Evolutionary conservation across 192 early-diverging fungal species (phyloP), one percentile per base, ranked within the genome.

Genomic region (Linnemannia exigua): DNA sequence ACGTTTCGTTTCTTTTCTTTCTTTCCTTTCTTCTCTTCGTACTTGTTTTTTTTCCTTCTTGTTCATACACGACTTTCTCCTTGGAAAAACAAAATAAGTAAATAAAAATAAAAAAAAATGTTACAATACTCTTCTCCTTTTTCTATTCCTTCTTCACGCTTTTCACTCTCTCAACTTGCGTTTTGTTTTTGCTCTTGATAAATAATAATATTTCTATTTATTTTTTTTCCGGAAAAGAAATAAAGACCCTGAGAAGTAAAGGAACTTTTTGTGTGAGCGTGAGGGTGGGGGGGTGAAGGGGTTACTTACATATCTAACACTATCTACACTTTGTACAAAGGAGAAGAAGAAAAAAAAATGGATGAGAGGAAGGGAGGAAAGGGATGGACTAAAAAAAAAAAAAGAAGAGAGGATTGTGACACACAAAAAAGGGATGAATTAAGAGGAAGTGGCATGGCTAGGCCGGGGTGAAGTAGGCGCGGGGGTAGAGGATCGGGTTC

Each of bases 1-100:
- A n/a, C n/a, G n/a, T 67, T 67, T 67, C 31, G 25, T 67, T 67
- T 67, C 33, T 33, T 33, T 67, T 33, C 66, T 67, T 33, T 33
- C 22, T 67, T 33, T 33, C 33, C 4, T 67, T 33, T 33, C 31
- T 35, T 7, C 31, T 15, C n/a, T 67, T 5, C 28, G n/a, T 37
- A 38, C 67, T 19, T 33, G 11, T 19, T 20, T 69, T 31, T 1
- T 66, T 66, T 35, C 9, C 9, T 44, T 44, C 41, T 6, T 44
- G 41, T 44, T 44, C 41, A 6, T 44, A 44, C 3, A 44, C 9
- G 41, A 6, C 41, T 44, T 44, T 44, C 9, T 9, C n/a, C n/a
- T n/a, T n/a, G n/a, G n/a, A n/a, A n/a, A n/a, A n/a, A n/a, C n/a
- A n/a, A 61, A 19, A 25, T 61, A 28, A 11, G 2, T 6, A 17